Evolutionary conservation across 192 early-diverging fungal genomes (phyloP).

Genomic region (Borealophlyctis nickersoniae): DNA sequence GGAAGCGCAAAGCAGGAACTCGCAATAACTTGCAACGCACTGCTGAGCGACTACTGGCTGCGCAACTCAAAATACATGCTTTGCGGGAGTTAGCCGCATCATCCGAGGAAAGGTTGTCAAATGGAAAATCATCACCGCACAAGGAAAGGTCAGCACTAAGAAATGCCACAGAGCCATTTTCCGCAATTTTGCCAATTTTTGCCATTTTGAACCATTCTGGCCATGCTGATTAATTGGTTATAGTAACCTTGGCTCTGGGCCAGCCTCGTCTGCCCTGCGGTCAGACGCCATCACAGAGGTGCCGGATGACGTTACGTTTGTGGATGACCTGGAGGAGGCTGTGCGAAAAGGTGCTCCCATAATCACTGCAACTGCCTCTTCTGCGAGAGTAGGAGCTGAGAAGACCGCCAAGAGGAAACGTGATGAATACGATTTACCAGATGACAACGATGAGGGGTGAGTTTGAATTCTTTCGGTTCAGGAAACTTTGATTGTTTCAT

Average conservation of each 20-base stretch:
- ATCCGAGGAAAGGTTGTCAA: too few relatives aligned
- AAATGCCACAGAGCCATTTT: slow-evolving; percentile 25
- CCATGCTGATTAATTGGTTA: too few relatives aligned
- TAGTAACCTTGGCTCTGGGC: too few relatives aligned
- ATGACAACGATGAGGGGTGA: slow-evolving; percentile 36
- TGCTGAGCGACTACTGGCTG: slow-evolving; percentile 78
- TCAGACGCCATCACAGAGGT: slow-evolving; percentile 17
- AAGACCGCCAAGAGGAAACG: slow-evolving; percentile 12
- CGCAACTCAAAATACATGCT: slow-evolving; percentile 73
- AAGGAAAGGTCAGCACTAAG: too few relatives aligned
- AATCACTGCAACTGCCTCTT: not conserved
- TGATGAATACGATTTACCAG: slow-evolving; percentile 60
- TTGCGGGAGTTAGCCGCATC: slow-evolving; percentile 41
- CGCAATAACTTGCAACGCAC: slow-evolving; percentile 62
- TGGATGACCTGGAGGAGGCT: slow-evolving; percentile 11
- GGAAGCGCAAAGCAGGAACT: slow-evolving; percentile 33
- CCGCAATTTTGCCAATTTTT: not conserved
- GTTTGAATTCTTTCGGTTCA: slow-evolving; percentile 7
- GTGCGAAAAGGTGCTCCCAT: not conserved
- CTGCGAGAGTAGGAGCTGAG: not conserved
- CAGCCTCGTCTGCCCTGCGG: not conserved
- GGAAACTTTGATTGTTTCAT: slow-evolving; percentile 2
- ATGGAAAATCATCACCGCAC: too few relatives aligned
- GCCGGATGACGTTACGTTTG: slow-evolving; percentile 22
- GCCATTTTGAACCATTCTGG: too few relatives aligned